Evolutionary conservation across 73 alveolate species (phyloP).

Genomic region (Paramecium biaurelia): DNA sequence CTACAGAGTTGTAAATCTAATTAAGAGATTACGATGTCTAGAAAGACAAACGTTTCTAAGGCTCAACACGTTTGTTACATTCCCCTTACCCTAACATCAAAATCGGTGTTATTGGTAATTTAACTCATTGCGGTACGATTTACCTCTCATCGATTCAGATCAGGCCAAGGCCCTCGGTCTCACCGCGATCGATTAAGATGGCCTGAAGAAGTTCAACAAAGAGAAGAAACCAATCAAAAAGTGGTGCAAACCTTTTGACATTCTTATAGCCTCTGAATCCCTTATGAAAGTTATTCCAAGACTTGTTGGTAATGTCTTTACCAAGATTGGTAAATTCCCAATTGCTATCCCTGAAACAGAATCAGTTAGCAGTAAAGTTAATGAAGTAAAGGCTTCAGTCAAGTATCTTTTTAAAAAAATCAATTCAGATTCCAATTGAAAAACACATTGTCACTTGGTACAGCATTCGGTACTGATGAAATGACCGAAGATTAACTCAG

Average conservation of each 20-base stretch:
- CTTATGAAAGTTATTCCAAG: constrained; percentile 95
- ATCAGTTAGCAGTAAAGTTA: constrained; percentile 86
- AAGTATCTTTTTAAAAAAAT: neutral
- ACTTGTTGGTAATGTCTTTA: constrained; percentile 95
- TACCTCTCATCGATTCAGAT: constrained; percentile 59
- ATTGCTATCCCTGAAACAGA: constrained; percentile 94
- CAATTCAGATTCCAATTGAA: constrained; percentile 92
- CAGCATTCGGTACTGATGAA: constrained; percentile 94
- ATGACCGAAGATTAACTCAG: constrained; percentile 94
- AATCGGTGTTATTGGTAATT: constrained; percentile 99
- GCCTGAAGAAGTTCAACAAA: constrained; percentile 95
- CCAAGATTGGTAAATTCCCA: constrained; percentile 98
- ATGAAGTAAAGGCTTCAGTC: constrained; percentile 94
- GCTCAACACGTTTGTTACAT: constrained; percentile 97
- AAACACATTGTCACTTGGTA: constrained; percentile 94
- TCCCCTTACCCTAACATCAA: constrained; percentile 97
- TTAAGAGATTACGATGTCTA: constrained; percentile 99
- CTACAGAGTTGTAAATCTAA: constrained; percentile 98
- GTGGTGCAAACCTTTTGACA: constrained; percentile 95
- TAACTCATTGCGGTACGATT: constrained; percentile 90
- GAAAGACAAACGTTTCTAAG: constrained; percentile 99
- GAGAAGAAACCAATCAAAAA: constrained; percentile 96
- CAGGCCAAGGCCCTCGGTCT: constrained; percentile 92
- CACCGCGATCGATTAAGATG: constrained; percentile 91
- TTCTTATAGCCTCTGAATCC: constrained; percentile 95